Evolutionary conservation across 2,329 filamentous ascomycete species (phyloP).

Genomic region (Colletotrichum aenigma): DNA sequence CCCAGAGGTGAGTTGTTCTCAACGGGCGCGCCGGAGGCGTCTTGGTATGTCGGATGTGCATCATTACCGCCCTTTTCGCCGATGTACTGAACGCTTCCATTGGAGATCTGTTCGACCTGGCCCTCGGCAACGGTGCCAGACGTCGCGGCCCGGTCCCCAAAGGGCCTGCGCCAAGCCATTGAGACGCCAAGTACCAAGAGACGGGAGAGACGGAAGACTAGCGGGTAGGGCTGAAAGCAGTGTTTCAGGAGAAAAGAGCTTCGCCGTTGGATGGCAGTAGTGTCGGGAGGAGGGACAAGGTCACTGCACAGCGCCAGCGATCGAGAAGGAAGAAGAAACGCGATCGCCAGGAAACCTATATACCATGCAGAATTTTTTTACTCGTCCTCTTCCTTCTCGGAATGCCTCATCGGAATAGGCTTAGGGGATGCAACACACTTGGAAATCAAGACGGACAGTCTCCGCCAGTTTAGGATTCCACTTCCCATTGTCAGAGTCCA

Average conservation of each 20-base stretch:
- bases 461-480: not conserved
- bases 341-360: not conserved
- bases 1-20: constrained; percentile 64
- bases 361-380: not conserved
- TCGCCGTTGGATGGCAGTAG: not conserved
- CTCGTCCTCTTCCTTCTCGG: not conserved
- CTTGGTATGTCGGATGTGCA: constrained; percentile 19
- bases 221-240: not conserved
- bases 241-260: not conserved
- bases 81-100: not conserved
- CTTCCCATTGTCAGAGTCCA: not conserved
- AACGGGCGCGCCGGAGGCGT: constrained; percentile 57
- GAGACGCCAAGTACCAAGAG: not conserved
- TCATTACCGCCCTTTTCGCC: constrained; percentile 11
- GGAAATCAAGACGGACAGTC: not conserved
- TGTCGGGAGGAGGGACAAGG: not conserved
- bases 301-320: not conserved
- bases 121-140: not conserved
- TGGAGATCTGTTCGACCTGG: not conserved
- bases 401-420: not conserved
- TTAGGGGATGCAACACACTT: not conserved
- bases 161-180: constrained; percentile 9
- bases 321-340: not conserved
- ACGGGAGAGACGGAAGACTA: not conserved
- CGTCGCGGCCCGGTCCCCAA: not conserved